These are phyloP conservation scores for Tolypocladium capitatum DNA, from an alignment of 2,329 filamentous ascomycete species.

Conservation along the genomic window DNA sequence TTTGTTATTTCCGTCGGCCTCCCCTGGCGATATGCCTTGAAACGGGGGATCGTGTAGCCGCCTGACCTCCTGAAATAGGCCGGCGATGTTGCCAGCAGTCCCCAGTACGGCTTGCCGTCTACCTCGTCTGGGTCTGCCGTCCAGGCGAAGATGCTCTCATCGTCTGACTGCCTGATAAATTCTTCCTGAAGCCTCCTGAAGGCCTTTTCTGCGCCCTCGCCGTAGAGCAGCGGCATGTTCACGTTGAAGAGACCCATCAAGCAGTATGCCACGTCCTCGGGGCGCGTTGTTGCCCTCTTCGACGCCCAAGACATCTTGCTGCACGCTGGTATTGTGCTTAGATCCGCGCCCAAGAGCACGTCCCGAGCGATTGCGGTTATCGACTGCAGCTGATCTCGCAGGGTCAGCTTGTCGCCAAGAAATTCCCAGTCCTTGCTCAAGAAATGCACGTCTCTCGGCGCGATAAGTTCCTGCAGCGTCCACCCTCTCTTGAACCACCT, in stretches of 20 bases:
- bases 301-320: conserved; percentile 8
- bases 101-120: conserved; percentile 3
- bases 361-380: background rate
- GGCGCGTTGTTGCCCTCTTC: conserved; percentile 5
- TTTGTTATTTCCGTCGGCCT: conserved; percentile 2
- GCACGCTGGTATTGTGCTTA: background rate
- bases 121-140: conserved; percentile 4
- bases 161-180: conserved; percentile 5
- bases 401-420: conserved; percentile 2
- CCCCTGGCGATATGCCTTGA: background rate
- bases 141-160: conserved; percentile 10
- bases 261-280: conserved; percentile 9
- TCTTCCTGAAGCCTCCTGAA: conserved; percentile 6
- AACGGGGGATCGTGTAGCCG: background rate
- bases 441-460: conserved; percentile 4
- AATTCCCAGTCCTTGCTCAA: conserved; percentile 2
- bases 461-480: conserved; percentile 8
- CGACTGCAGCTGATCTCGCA: background rate
- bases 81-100: conserved; percentile 4
- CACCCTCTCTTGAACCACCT: conserved; percentile 11
- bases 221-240: conserved; percentile 10
- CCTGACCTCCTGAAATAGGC: conserved; percentile 3
- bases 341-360: background rate
- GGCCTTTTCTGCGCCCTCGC: conserved; percentile 4
- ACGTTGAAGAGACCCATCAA: conserved; percentile 8